A percentile compares a stretch with the other conserved stretches of the same genome.
These are phyloP conservation scores for Monilinia vaccinii-corymbosi DNA, from an alignment of 2,329 filamentous ascomycete species.

Conservation along the genomic window DNA sequence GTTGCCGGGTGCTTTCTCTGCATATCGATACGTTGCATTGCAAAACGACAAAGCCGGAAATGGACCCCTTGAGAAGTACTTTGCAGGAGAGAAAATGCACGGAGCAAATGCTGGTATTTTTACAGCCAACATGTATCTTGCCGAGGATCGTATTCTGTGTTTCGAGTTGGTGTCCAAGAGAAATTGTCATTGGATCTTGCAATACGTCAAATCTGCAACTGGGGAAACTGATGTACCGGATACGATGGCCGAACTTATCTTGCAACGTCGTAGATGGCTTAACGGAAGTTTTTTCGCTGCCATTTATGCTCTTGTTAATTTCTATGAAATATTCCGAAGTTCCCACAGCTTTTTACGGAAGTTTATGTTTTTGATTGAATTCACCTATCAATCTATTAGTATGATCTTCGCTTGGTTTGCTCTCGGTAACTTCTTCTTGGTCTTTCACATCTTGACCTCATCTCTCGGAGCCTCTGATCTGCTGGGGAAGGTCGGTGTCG, in stretches of 20 bases:
- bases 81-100: slow-evolving; percentile 96
- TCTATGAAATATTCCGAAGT: slow-evolving; percentile 83
- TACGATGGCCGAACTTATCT: slow-evolving; percentile 90
- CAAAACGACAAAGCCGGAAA: slow-evolving; percentile 96
- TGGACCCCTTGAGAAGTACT: slow-evolving; percentile 93
- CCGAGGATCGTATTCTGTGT: slow-evolving; percentile 82
- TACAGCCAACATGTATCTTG: slow-evolving; percentile 92
- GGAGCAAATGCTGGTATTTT: slow-evolving; percentile 95
- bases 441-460: slow-evolving; percentile 95
- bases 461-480: slow-evolving; percentile 64
- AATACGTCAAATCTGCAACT: slow-evolving; percentile 93
- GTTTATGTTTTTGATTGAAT: slow-evolving; percentile 86
- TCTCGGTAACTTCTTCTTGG: slow-evolving; percentile 96
- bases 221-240: slow-evolving; percentile 98
- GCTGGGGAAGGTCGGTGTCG: slow-evolving; percentile 66
- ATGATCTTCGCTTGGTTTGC: slow-evolving; percentile 98
- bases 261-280: slow-evolving; percentile 90
- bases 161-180: slow-evolving; percentile 95
- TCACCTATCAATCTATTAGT: slow-evolving; percentile 87
- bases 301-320: slow-evolving; percentile 94
- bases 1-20: slow-evolving; percentile 85
- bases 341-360: slow-evolving; percentile 88
- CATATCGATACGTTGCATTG: slow-evolving; percentile 89
- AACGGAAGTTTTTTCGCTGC: slow-evolving; percentile 98
- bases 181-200: slow-evolving; percentile 91